These are phyloP conservation scores for Boletus pseudopeckii DNA, from an alignment of 768 basidiomycete genomes.

Conservation along the genomic window DNA sequence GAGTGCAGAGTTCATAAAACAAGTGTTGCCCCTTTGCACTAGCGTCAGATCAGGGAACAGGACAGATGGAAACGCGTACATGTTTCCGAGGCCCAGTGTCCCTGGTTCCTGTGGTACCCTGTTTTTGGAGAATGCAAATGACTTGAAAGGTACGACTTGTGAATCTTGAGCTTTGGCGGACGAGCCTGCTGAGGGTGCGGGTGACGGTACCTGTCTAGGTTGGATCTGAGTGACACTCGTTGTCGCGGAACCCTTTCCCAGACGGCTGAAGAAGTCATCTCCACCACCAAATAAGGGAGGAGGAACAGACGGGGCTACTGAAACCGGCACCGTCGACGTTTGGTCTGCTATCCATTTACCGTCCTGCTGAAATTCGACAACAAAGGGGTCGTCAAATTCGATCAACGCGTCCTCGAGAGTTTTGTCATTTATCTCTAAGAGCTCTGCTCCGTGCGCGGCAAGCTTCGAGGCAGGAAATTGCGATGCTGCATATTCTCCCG, in stretches of 20 bases:
- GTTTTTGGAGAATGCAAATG: conserved; percentile 35
- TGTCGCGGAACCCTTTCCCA: conserved; percentile 28
- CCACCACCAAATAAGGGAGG: conserved; percentile 55
- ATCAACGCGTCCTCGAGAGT: conserved; percentile 59
- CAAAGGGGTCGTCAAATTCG: conserved; percentile 63
- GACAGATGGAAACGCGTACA: conserved; percentile 47
- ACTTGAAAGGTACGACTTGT: conserved; percentile 27
- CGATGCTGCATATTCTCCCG: conserved; percentile 32
- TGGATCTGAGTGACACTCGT: conserved; percentile 24
- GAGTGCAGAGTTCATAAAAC: conserved; percentile 98
- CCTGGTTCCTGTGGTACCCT: conserved; percentile 57
- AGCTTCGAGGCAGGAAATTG: conserved; percentile 29
- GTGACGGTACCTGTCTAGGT: conserved; percentile 22
- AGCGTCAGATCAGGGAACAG: conserved; percentile 13
- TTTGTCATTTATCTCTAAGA: conserved; percentile 42
- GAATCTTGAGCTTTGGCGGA: conserved; percentile 26
- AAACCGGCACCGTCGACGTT: conserved; percentile 1
- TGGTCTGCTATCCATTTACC: conserved; percentile 56
- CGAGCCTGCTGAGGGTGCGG: conserved; percentile 18
- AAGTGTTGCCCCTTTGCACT: conserved; percentile 79
- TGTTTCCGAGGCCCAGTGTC: conserved; percentile 83
- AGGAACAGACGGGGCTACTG: conserved; percentile 26
- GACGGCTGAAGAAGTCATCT: conserved; percentile 53
- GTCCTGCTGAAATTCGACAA: conserved; percentile 67
- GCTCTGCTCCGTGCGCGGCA: conserved; percentile 32